A percentile compares a stretch with the other conserved stretches of the same genome.
These are phyloP conservation scores for Fraxinus albicans DNA, from an alignment of 305 asterid species.

Conservation along the genomic window DNA sequence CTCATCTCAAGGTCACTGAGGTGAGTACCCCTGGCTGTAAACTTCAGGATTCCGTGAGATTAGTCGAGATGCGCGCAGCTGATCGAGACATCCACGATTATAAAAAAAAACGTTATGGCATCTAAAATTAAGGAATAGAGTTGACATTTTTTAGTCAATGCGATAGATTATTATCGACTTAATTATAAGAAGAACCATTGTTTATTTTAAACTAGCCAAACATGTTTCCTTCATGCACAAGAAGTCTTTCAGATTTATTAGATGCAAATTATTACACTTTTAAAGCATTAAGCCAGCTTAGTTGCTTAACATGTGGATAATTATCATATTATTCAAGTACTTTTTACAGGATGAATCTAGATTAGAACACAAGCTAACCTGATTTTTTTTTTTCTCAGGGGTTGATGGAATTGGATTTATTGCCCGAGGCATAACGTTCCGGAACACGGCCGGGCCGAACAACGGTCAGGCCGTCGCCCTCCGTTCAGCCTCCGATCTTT, in stretches of 20 bases:
- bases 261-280: not conserved
- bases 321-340: not conserved
- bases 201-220: not conserved
- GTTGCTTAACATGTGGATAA: not conserved
- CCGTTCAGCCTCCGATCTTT: constrained; percentile 80
- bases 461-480: constrained; percentile 78
- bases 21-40: too few relatives aligned
- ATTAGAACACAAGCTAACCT: not conserved
- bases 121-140: not conserved
- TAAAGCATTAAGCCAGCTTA: not conserved
- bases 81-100: too few relatives aligned
- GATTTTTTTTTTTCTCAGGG: constrained; percentile 30
- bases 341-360: not conserved
- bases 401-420: constrained; percentile 74
- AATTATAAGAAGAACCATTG: not conserved
- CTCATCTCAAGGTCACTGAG: too few relatives aligned
- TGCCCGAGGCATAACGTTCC: constrained; percentile 79
- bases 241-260: not conserved
- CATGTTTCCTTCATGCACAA: not conserved
- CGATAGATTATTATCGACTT: not conserved
- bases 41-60: too few relatives aligned
- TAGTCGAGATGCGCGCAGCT: too few relatives aligned
- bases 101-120: not conserved
- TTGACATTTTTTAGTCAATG: not conserved
- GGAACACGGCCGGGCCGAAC: constrained; percentile 70